These are phyloP conservation scores for Russula abietina DNA, from an alignment of 768 basidiomycete genomes.

Conservation along the genomic window DNA sequence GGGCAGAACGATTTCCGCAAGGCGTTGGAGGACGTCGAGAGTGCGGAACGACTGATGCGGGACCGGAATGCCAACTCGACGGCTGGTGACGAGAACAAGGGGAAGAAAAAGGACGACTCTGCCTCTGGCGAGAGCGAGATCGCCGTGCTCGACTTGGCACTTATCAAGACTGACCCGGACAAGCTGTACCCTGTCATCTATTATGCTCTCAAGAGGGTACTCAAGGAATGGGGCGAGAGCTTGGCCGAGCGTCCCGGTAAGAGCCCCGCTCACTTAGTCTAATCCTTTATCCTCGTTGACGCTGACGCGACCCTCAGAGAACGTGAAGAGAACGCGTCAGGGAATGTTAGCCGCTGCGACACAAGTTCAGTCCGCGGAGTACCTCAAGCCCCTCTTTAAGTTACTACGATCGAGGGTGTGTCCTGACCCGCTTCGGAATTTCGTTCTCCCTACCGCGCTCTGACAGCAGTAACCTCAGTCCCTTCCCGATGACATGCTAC, in stretches of 20 bases:
- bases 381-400: conserved; percentile 95
- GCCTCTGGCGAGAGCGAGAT: conserved; percentile 37
- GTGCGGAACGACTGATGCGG: conserved; percentile 59
- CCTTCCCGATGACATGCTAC: conserved; percentile 78
- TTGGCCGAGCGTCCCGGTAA: conserved; percentile 90
- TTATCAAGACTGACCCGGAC: conserved; percentile 88
- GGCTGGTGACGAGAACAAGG: conserved; percentile 39
- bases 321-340: conserved; percentile 80
- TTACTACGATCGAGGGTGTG: conserved; percentile 78
- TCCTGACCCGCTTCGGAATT: conserved; percentile 19
- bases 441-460: not conserved
- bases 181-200: conserved; percentile 97
- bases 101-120: conserved; percentile 55
- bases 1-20: conserved; percentile 96
- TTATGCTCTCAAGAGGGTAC: conserved; percentile 83
- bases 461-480: conserved; percentile 38
- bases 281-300: not conserved
- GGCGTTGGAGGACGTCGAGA: conserved; percentile 82
- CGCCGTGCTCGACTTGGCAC: conserved; percentile 59
- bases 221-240: conserved; percentile 95
- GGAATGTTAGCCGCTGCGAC: conserved; percentile 94
- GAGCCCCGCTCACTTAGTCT: conserved; percentile 23
- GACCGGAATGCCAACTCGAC: conserved; percentile 40
- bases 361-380: conserved; percentile 91
- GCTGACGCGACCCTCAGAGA: conserved; percentile 43